A percentile compares a stretch with the other conserved stretches of the same genome.
Conservation (phyloP, 768 basidiomycete species). For the Paxillus rubicundulus region DNA sequence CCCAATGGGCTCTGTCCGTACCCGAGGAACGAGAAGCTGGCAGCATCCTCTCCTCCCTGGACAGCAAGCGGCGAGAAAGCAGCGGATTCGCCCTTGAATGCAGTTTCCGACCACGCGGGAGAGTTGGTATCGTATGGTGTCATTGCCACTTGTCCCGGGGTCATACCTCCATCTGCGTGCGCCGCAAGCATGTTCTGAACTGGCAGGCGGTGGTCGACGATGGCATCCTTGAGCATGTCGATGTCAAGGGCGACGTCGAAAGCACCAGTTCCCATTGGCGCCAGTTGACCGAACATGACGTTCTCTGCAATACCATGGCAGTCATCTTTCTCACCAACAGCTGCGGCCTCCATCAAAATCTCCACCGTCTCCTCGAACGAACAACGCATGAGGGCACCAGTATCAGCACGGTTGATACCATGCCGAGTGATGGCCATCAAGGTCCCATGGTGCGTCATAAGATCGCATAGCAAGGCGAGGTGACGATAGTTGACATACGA, state of each 20-base stretch:
- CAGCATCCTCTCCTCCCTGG: constrained; percentile 79
- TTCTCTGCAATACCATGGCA: constrained; percentile 99
- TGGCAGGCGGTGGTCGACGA: constrained; percentile 92
- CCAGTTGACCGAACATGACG: constrained; percentile 98
- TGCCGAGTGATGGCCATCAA: constrained; percentile 99
- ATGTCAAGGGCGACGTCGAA: constrained; percentile 97
- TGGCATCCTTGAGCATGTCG: constrained; percentile 97
- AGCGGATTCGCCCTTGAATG: constrained; percentile 81
- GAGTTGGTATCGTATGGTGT: constrained; percentile 95
- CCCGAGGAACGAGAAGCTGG: constrained; percentile 68
- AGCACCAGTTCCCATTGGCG: constrained; percentile 98
- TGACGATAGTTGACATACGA: constrained; percentile 99
- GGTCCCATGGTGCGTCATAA: constrained; percentile 94
- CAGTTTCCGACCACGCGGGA: constrained; percentile 74
- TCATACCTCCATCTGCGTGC: constrained; percentile 84
- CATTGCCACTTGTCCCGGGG: constrained; percentile 88
- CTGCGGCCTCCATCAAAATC: constrained; percentile 97
- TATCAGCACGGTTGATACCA: constrained; percentile 98
- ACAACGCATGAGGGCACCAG: constrained; percentile 97
- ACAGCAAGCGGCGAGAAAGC: constrained; percentile 94
- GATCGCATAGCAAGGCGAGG: constrained; percentile 91
- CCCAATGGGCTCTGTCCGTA: constrained; percentile 87
- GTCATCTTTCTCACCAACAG: constrained; percentile 96
- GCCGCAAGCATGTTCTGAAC: constrained; percentile 78
- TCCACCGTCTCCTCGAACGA: constrained; percentile 99